phyloP scores from a whole-genome alignment of 2,329 filamentous ascomycete genomes.

The Colletotrichum melonis region DNA sequence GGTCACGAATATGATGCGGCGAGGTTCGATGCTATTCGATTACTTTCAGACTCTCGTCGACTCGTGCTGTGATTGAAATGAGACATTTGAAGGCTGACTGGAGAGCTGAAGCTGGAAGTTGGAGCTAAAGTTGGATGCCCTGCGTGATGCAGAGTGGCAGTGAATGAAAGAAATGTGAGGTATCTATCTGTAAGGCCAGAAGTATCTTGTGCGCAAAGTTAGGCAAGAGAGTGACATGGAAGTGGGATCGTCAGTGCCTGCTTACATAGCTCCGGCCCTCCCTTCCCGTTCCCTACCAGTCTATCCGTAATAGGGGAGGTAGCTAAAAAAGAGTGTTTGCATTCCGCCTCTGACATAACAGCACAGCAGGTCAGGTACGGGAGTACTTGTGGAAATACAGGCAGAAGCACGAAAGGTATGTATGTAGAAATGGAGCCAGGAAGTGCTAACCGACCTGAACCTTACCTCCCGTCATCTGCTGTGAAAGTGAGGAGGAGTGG shows the following conservation, averaged over 20 bases:
- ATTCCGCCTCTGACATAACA: background rate
- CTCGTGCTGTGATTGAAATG: background rate
- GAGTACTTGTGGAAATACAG: background rate
- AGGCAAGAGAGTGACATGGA: background rate
- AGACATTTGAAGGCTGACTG: background rate
- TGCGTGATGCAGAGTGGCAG: background rate
- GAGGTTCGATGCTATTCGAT: background rate
- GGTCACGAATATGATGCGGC: background rate
- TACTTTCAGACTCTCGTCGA: background rate
- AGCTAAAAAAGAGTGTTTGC: background rate
- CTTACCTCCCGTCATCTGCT: background rate
- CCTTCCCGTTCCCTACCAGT: slow-evolving; percentile 10
- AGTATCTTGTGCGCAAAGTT: background rate
- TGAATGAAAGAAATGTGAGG: background rate
- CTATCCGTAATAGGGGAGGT: slow-evolving; percentile 4
- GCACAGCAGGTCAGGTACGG: too few species aligned
- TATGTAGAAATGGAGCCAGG: background rate
- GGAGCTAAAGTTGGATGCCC: background rate
- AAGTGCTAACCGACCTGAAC: background rate
- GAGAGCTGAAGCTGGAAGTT: background rate
- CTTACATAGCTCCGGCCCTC: slow-evolving; percentile 26
- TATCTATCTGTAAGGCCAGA: too few species aligned
- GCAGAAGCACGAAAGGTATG: background rate
- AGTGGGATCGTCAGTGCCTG: background rate
- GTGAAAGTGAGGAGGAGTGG: background rate